Evolutionary conservation across 2,329 filamentous ascomycete species (phyloP), one percentile per base, ranked within the genome.

Genomic region (Aaosphaeria arxii): DNA sequence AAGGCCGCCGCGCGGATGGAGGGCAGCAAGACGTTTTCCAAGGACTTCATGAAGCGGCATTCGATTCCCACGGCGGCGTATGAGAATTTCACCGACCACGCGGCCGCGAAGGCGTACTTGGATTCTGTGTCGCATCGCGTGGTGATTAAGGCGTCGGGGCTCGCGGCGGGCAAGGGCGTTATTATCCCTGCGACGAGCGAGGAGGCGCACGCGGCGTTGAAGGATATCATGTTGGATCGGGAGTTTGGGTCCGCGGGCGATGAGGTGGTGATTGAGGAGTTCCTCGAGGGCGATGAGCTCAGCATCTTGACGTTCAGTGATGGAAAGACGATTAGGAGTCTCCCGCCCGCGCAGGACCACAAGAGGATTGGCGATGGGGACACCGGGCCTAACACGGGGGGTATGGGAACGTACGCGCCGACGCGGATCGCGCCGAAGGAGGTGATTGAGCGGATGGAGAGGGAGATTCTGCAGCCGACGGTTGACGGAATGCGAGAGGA

Each of bases 391-490:
- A 97, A 97, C 74, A 97, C 94, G 2, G 94, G 92, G 50, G 94
- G 94, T 38, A 97, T 97, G 94, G 94, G 94, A 44, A 96, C 91
- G 67, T 97, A 97, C 71, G 91, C 91, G 11, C 95, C 91, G 1
- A 87, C 77, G 6, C 70, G 64, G 35, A 74, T 72, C 29, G 75
- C 76, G 11, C 74, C 71, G 1, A 57, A 60, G 44, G 83, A 86
- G 52, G 77, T 95, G n/a, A 80, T 94, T 13, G 86, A 86, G 13
- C 79, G 85, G 51, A 84, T 99, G 52, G 87, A 96, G 66, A 78
- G 79, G 47, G 88, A 87, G 32, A 87, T 96, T 46, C 81, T 97
- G n/a, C 84, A 91, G 68, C 91, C 92, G 5, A 96, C 91, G 2
- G 83, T 97, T 51, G 82, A 89, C 50, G 91, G 91, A 49, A 92